Evolutionary conservation across 352 stramenopile species (phyloP), one percentile per base, ranked within the genome.

Genomic region (Phytophthora fragariae): DNA sequence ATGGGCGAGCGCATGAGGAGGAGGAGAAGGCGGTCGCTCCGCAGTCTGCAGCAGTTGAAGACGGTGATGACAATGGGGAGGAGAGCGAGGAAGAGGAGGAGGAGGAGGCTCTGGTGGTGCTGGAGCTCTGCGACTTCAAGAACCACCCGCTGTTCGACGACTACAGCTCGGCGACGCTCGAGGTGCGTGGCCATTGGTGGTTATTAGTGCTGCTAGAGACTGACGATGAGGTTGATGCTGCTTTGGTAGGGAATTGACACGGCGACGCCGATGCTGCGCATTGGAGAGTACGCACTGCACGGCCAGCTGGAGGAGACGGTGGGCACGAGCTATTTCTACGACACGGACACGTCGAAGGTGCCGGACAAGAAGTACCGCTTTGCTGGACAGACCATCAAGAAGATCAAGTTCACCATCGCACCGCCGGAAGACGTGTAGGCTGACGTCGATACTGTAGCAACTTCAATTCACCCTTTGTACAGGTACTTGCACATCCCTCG

Each of bases 51-150:
- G 14, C 37, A 61, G 37, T 21, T 14, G 58, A 65, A 54, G 27
- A 50, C 29, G 33, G 37, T 7, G 35, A 39, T 5, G 33, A 50
- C 3, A 19, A n/a, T n/a, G 41, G 57, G 14, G 61, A 79, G 2
- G 66, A 84, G 2, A 81, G 80, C 6, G 83, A 84, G 5, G 82
- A 92, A 1, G 35, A 15, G 8, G 24, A 27, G 2, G 82, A 91
- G 15, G 87, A 94, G 10, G 87, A 94, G 52, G 77, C 84, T 41
- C 66, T 93, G 24, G 85, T 94, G 12, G 86, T 92, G 62, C 64
- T 94, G 71, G 88, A 94, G 68, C 73, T 94, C 1, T 85, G 79
- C 49, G 88, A 94, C 64, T 93, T 94, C 58, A 93, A 92, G 75
- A 91, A 94, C 62, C 88, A 94, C 50, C 85, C 88, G 31, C 80